Conservation (phyloP, 805 yeast genomes). For the Yarrowia bubula region DNA sequence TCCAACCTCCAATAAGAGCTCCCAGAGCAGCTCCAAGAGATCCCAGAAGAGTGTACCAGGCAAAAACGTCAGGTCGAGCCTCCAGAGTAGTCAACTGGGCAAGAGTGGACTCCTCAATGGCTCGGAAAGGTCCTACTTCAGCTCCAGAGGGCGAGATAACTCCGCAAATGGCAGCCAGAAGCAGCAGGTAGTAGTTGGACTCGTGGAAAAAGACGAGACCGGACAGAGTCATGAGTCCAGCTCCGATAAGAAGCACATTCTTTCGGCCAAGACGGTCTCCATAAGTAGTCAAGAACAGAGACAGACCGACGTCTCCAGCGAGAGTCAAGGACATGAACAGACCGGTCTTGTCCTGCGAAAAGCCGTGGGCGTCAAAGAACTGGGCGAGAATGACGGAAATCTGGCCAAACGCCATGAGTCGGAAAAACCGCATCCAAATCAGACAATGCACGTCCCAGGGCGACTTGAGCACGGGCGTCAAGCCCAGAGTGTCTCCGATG, state of each 20-base stretch:
- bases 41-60: slow-evolving; percentile 67
- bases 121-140: slow-evolving; percentile 87
- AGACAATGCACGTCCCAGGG: slow-evolving; percentile 56
- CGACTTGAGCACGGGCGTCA: slow-evolving; percentile 24
- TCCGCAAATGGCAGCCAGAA: slow-evolving; percentile 74
- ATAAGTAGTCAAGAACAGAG: slow-evolving; percentile 71
- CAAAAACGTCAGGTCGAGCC: slow-evolving; percentile 66
- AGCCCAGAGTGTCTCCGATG: slow-evolving; percentile 19
- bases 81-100: slow-evolving; percentile 61
- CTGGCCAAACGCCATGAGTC: slow-evolving; percentile 73
- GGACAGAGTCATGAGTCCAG: slow-evolving; percentile 63
- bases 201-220: slow-evolving; percentile 63
- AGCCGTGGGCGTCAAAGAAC: slow-evolving; percentile 54
- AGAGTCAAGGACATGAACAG: slow-evolving; percentile 78
- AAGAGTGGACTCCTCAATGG: slow-evolving; percentile 78
- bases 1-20: slow-evolving; percentile 56
- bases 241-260: slow-evolving; percentile 59
- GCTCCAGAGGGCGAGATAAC: slow-evolving; percentile 88
- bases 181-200: slow-evolving; percentile 53
- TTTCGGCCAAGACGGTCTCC: slow-evolving; percentile 72
- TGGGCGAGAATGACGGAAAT: slow-evolving; percentile 76
- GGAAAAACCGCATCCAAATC: slow-evolving; percentile 64
- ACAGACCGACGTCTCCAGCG: slow-evolving; percentile 72
- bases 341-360: slow-evolving; percentile 63
- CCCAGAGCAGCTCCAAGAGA: slow-evolving; percentile 77